Percentiles rank a stretch among this genome's conserved stretches.
Evolutionary conservation across 2,329 filamentous ascomycete genomes (phyloP).

Genomic region (Exophiala aquamarina): DNA sequence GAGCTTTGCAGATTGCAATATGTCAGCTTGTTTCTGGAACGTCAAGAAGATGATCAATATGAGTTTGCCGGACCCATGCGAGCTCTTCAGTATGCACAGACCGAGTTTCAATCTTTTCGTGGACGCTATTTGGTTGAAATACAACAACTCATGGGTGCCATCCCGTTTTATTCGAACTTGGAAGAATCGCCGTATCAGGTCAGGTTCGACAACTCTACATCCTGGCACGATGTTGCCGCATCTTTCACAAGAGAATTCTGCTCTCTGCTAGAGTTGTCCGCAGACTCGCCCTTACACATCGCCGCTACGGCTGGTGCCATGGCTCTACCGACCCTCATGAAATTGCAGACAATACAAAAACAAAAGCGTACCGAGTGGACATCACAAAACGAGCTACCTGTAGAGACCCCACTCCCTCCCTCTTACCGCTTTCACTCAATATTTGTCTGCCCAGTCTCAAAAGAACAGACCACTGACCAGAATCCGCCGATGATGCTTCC

Average conservation of each 20-base stretch:
- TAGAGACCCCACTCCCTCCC: conserved; percentile 65
- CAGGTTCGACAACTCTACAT: conserved; percentile 71
- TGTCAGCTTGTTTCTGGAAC: conserved; percentile 76
- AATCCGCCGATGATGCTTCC: conserved; percentile 98
- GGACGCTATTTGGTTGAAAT: conserved; percentile 75
- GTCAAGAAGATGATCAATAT: conserved; percentile 49
- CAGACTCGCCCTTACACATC: conserved; percentile 89
- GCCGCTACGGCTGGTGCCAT: conserved; percentile 91
- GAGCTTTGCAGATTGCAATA: conserved; percentile 89
- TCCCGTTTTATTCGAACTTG: conserved; percentile 77
- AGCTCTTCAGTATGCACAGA: conserved; percentile 74
- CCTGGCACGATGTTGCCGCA: conserved; percentile 80
- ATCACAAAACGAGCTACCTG: conserved; percentile 83
- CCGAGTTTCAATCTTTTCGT: conserved; percentile 73
- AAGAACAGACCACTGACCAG: conserved; percentile 87
- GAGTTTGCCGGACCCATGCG: conserved; percentile 49
- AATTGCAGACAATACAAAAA: conserved; percentile 83
- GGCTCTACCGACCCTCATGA: conserved; percentile 82
- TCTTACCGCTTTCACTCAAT: conserved; percentile 83
- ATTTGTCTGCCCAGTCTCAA: conserved; percentile 95
- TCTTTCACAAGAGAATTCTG: conserved; percentile 95
- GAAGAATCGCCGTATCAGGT: conserved; percentile 72
- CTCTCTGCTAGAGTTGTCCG: conserved; percentile 81
- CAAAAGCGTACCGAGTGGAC: conserved; percentile 95
- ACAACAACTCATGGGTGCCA: conserved; percentile 74